Conservation (phyloP, 805 yeast species). For the Candida jianshihensis region DNA sequence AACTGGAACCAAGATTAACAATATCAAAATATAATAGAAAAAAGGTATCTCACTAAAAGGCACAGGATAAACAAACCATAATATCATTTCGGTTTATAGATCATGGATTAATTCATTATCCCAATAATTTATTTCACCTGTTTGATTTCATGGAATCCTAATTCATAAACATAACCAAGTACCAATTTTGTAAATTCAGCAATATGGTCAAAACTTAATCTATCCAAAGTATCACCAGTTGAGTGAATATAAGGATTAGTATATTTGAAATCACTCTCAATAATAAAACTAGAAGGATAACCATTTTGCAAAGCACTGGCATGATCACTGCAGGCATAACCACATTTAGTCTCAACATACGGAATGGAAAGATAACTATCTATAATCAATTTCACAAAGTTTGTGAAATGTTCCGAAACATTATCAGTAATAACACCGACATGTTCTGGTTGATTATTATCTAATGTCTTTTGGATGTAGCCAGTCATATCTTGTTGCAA, state of each 20-base stretch:
- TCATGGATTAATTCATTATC: too few relatives aligned
- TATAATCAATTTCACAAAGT: constrained; percentile 47
- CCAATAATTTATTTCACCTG: background rate
- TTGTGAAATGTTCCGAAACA: constrained; percentile 19
- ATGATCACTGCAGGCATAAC: constrained; percentile 92
- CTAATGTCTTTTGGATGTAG: constrained; percentile 19
- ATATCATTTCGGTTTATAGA: too few relatives aligned
- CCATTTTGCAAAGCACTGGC: constrained; percentile 80
- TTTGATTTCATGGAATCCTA: constrained; percentile 35
- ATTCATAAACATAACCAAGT: constrained; percentile 65
- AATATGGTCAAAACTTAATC: constrained; percentile 72
- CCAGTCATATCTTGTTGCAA: constrained; percentile 82
- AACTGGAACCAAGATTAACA: too few relatives aligned
- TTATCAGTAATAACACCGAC: constrained; percentile 58
- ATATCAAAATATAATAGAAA: too few relatives aligned
- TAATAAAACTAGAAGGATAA: constrained; percentile 75
- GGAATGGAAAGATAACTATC: constrained; percentile 59
- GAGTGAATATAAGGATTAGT: constrained; percentile 72
- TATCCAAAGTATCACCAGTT: constrained; percentile 72
- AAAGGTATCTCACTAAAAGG: too few relatives aligned
- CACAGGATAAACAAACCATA: too few relatives aligned
- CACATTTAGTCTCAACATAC: constrained; percentile 71
- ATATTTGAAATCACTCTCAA: constrained; percentile 64
- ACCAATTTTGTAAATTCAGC: constrained; percentile 75
- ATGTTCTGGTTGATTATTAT: constrained; percentile 43